Base-by-base conservation (phyloP, 306 rosid genomes). In the Quercus robur region DNA sequence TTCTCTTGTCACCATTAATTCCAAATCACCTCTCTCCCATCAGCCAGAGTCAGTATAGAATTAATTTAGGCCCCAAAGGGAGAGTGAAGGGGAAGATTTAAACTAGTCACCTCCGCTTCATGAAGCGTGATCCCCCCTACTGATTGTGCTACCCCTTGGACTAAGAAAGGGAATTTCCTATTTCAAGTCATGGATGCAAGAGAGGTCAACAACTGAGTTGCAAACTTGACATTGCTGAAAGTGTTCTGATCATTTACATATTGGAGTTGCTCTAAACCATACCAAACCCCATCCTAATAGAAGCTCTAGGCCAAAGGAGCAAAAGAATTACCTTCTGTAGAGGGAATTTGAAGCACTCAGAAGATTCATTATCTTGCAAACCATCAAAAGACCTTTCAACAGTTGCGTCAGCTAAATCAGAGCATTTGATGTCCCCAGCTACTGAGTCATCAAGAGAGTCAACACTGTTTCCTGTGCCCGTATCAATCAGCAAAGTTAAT, bases 261-360 rank as follows among this genome's bases (percentile, higher is more conserved):
- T 70, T 59, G 55, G 69, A 82, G 46, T 66, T 67, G 38, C 49
- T 56, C 26, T n/a, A 73, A 69, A 77, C 74, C 25, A 56, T 12
- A 75, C 57, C 74, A 75, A 77, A 69, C 66, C 14, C 70, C 77
- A 31, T 46, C 59, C 63, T 33, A 49, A 66, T 46, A 77, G 57
- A 63, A 41, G 59, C 57, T 23, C 58, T 58, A 18, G 77, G 52
- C 73, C 57, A 59, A 75, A 33, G 46, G 31, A 38, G 72, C 64
- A 63, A 55, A 23, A 72, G 52, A 80, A 46, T 72, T 83, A 90
- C 97, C 89, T 44, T 81, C 78, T 82, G 86, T 56, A 31, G 62
- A 77, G 81, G 63, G 66, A 85, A 72, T 66, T 79, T 78, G 46
- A 62, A 77, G 81, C 74, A 75, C 67, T 80, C 70, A 28, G 88